Base-by-base conservation (phyloP, 495 filamentous ascomycete genomes). In the Apiosordaria backusii region DNA sequence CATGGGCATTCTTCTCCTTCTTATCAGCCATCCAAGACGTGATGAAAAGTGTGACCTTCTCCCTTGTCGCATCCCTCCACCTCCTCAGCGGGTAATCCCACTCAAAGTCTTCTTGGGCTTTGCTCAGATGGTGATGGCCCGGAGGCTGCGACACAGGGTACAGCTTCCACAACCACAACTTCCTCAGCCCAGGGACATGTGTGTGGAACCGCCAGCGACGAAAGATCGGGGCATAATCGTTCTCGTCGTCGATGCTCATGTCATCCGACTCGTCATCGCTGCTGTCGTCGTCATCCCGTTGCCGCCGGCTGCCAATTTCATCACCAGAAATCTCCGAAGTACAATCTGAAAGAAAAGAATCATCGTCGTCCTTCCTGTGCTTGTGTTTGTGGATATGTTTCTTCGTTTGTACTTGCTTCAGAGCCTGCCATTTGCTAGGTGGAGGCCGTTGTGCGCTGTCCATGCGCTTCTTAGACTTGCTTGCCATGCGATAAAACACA, bases 201-300 rank as follows among this genome's bases (percentile, higher is more conserved):
- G n/a, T 16, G 54, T 70, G 68, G 58, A 70, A 67, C 13, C 35
- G 35, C 21, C 23, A 67, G 25, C 54, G 35, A 1, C 65, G 62
- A 15, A 70, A 67, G 6, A 70, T 18, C 1, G 60, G 65, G 0
- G 68, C 68, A 23, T 67, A 70, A 3, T 52, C 23, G 25, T 29
- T 25, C 45, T 26, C 21, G 50, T 60, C 35, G 15, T 25, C 29
- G 22, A n/a, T 21, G 24, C 15, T 50, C 54, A 23, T 9, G 63
- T n/a, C 50, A 18, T 50, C 52, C 27, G 58, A 15, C 10, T 50
- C 29, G 53, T 66, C 60, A 59, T 60, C 53, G 45, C 35, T 54
- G 29, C 25, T 10, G 22, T 61, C 55, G 45, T 61, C 54, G 3
- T 16, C 2, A 40, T 18, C 2, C 60, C 40, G 3, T 19, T 2